A percentile compares a stretch with the other conserved stretches of the same genome.
These are phyloP conservation scores for Teunomyces tritomae DNA, from an alignment of 805 yeast species.

Conservation along the genomic window DNA sequence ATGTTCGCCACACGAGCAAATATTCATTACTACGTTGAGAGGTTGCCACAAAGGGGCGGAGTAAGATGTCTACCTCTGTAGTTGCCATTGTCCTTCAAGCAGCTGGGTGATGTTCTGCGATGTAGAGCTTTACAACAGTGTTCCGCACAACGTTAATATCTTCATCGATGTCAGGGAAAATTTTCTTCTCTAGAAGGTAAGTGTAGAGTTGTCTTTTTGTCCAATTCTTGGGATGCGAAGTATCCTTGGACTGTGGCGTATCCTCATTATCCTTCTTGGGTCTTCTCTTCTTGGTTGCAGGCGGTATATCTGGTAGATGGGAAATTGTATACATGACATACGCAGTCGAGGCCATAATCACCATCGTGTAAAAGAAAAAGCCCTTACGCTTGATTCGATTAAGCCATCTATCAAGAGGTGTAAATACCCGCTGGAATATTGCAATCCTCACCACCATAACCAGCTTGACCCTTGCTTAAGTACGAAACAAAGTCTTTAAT, in stretches of 20 bases:
- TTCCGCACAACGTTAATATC: conserved; percentile 11
- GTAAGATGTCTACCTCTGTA: background rate
- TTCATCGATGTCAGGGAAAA: conserved; percentile 19
- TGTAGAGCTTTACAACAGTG: conserved; percentile 13
- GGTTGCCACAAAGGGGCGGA: too few species aligned
- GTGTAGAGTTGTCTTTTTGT: conserved; percentile 15
- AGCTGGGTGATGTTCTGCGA: background rate
- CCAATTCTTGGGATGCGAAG: conserved; percentile 11
- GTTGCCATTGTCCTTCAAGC: background rate
- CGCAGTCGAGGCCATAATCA: conserved; percentile 28
- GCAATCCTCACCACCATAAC: background rate
- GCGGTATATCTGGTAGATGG: conserved; percentile 12
- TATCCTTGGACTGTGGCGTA: background rate
- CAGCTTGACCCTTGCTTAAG: too few species aligned
- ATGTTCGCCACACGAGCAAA: conserved; percentile 1
- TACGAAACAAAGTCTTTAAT: too few species aligned
- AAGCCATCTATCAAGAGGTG: conserved; percentile 30
- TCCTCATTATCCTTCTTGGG: background rate
- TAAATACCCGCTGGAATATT: conserved; percentile 4
- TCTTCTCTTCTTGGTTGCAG: conserved; percentile 7
- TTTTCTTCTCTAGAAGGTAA: conserved; percentile 12
- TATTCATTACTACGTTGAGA: background rate
- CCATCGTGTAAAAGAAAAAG: conserved; percentile 31
- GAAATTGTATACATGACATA: conserved; percentile 25
- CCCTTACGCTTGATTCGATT: conserved; percentile 32